Evolutionary conservation across 257 asterid genomes (phyloP), one percentile per base, ranked within the genome.

Genomic region (Scutellaria minor): DNA sequence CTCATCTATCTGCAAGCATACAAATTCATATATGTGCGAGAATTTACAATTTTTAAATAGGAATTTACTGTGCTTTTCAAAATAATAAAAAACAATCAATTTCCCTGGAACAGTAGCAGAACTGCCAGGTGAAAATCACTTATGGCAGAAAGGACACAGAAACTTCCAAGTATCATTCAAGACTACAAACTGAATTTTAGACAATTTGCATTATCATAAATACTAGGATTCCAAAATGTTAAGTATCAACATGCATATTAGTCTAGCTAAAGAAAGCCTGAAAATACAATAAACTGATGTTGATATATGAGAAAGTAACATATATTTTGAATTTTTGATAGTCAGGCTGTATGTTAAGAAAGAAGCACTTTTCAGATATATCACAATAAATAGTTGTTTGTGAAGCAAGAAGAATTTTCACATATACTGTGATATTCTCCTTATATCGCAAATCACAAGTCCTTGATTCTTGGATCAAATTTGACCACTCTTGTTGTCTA

Each of bases 1-100:
- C 24, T 90, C 98, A 73, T 90, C 96, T 63, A 82, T 77, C 98
- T 92, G 84, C 86, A 84, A 73, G n/a, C 44, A 82, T 7, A 74
- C 52, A 78, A 59, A 73, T 48, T 14, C 9, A 67, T 0, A 6
- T 62, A 9, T 31, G 7, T 7, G 22, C 40, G 40, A 27, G 46
- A 58, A 48, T 13, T 39, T 50, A 20, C 14, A 58, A 69, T n/a
- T 6, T 13, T 5, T 56, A 66, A 65, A 45, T 9, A 50, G 52
- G 7, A 37, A 66, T 39, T 40, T 24, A 35, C n/a, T 9, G 65
- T 6, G 59, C 46, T 65, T 45, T 24, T 63, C 67, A 51, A 54
- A 35, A 27, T 6, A 11, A 2, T 50, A 45, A 31, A 47, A 46
- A 42, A 61, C 20, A 11, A 40, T 7, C 3, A 45, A 1, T 65